Evolutionary conservation across 805 yeast genomes (phyloP), one percentile per base, ranked within the genome.

Genomic region (Kregervanrija fluxuum): DNA sequence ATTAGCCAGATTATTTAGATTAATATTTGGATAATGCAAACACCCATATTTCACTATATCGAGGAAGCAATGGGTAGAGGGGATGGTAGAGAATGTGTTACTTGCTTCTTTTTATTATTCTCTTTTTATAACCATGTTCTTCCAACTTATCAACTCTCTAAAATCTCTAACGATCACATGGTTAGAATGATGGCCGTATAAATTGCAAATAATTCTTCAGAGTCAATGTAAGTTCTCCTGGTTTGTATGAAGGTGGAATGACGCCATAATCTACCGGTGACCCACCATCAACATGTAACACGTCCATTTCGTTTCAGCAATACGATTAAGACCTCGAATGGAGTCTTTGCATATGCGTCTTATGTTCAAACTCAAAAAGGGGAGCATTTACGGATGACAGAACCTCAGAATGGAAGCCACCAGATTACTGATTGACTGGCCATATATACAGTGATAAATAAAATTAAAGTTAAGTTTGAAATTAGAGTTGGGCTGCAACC

Each of bases 131-230:
- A 52, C 33, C 58, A 54, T 38, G 52, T 54, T 50, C 56, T 54
- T 30, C 57, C 58, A 11, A 45, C 56, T 3, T 54, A 53, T 31
- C 57, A 54, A 33, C 47, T 54, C 2, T 48, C 56, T 2, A 54
- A 54, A 36, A 53, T 46, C 14, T 41, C 57, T 2, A 44, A 52
- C 12, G 57, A 53, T 35, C 58, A 54, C 35, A 53, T 54, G 58
- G 58, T 54, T 13, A 46, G 58, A 45, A 54, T 54, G 33, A 50
- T 54, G 58, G 58, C 58, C 11, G 58, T 57, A 10, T 53, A 54
- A 31, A 53, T 54, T 48, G 58, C 56, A 1, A 56, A 54, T 33
- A 53, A 37, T 53, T 52, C 31, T 53, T 54, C 31, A 37, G 57
- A 30, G 56, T 54, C 33, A 54, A 54, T 37, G 57, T 57, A 6